Conservation (phyloP, 345 rosid species). For the Eucalyptus guilfoylei region DNA sequence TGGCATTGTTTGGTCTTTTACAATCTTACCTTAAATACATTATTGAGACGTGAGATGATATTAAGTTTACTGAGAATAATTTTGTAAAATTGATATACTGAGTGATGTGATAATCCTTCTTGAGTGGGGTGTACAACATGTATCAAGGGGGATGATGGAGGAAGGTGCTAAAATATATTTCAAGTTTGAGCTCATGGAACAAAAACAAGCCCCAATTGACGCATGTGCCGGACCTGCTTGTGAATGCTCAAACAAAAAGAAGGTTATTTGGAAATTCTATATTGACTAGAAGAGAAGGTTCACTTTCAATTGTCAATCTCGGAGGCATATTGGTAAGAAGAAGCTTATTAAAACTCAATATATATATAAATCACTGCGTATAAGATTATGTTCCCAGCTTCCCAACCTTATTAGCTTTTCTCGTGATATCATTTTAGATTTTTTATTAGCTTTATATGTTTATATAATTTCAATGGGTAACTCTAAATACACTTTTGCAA, state of each 20-base stretch:
- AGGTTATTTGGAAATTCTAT: neutral
- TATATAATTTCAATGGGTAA: neutral
- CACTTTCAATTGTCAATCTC: neutral
- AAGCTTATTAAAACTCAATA: neutral
- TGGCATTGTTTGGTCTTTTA: neutral
- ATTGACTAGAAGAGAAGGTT: neutral
- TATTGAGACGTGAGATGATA: neutral
- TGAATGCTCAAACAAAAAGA: neutral
- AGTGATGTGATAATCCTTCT: neutral
- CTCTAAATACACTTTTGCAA: neutral
- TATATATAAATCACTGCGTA: neutral
- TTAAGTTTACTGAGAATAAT: neutral
- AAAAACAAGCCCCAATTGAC: neutral
- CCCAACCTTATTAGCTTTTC: neutral
- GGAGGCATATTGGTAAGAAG: neutral
- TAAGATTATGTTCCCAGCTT: neutral
- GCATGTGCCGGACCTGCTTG: neutral
- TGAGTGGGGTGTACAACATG: too few species aligned
- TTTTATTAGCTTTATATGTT: too few species aligned
- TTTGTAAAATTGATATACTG: neutral
- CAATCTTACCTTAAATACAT: neutral
- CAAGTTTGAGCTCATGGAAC: neutral
- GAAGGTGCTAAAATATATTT: neutral
- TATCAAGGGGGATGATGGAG: neutral
- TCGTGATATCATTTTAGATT: neutral